Evolutionary conservation across 1,139 yeast genomes (phyloP).

Genomic region (Yarrowia galli): DNA sequence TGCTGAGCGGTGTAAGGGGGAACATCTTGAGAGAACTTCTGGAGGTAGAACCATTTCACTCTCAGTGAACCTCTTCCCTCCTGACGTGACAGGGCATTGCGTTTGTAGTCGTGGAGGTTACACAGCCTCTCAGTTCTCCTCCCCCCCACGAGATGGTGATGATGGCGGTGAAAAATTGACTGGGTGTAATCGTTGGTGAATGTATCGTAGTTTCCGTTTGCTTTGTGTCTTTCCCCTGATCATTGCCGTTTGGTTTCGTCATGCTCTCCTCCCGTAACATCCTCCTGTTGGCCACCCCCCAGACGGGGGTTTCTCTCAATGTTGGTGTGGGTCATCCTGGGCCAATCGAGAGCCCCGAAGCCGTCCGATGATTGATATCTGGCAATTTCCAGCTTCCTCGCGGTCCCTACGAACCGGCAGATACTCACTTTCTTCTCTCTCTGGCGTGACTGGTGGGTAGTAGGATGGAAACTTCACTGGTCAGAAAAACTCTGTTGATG

Average conservation of each 20-base stretch:
- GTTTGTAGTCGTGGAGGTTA: constrained; percentile 3
- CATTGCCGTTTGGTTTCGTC: constrained; percentile 15
- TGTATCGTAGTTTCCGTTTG: neutral
- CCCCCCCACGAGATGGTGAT: neutral
- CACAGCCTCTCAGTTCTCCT: constrained; percentile 13
- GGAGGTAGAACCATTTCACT: neutral
- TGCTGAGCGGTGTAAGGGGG: neutral
- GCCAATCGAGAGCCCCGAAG: constrained; percentile 19
- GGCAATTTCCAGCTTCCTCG: constrained; percentile 8
- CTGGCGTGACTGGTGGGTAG: constrained; percentile 38
- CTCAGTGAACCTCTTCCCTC: neutral
- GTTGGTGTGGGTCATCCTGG: neutral
- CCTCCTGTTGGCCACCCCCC: constrained; percentile 20
- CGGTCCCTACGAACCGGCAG: neutral
- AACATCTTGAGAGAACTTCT: neutral
- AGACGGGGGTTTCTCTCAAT: neutral
- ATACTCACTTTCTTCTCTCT: constrained; percentile 37
- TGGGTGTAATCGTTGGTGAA: neutral
- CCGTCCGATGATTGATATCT: constrained; percentile 15
- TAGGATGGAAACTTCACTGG: constrained; percentile 35
- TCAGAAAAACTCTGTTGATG: constrained; percentile 36
- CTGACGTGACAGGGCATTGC: neutral
- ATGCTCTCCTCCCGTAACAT: neutral
- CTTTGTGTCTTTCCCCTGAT: neutral
- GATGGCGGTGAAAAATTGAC: neutral